Conservation (phyloP, 257 asterid species). For the Petunia axillaris region DNA sequence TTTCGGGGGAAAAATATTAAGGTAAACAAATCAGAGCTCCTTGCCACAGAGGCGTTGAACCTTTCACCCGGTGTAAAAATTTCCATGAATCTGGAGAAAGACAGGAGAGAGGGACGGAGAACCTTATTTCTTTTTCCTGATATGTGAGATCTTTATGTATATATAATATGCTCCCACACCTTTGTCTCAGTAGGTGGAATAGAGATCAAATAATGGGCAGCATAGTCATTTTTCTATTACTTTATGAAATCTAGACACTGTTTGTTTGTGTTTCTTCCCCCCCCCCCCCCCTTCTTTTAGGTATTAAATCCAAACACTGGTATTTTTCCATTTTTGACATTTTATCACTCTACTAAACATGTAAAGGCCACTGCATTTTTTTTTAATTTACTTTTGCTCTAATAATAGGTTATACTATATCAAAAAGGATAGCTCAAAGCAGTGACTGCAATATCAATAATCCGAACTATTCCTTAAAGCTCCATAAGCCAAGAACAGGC, state of each 20-base stretch:
- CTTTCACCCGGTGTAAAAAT: background rate
- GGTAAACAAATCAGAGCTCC: too few species aligned
- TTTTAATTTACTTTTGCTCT: background rate
- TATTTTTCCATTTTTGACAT: constrained; percentile 10
- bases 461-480: background rate
- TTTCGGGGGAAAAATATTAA: background rate
- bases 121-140: too few species aligned
- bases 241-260: background rate
- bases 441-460: background rate
- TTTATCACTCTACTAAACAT: background rate
- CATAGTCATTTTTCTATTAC: background rate
- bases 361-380: constrained; percentile 20
- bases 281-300: background rate
- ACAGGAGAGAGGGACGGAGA: too few species aligned
- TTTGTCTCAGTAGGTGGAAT: too few species aligned
- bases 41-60: background rate
- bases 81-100: too few species aligned
- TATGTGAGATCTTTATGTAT: too few species aligned
- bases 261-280: too few species aligned
- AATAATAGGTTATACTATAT: background rate
- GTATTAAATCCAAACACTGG: constrained; percentile 12
- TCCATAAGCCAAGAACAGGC: background rate
- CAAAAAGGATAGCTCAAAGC: background rate
- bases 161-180: too few species aligned
- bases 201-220: too few species aligned